Evolutionary conservation across 495 filamentous ascomycete genomes (phyloP).

Genomic region (Trichoderma asperelloides): DNA sequence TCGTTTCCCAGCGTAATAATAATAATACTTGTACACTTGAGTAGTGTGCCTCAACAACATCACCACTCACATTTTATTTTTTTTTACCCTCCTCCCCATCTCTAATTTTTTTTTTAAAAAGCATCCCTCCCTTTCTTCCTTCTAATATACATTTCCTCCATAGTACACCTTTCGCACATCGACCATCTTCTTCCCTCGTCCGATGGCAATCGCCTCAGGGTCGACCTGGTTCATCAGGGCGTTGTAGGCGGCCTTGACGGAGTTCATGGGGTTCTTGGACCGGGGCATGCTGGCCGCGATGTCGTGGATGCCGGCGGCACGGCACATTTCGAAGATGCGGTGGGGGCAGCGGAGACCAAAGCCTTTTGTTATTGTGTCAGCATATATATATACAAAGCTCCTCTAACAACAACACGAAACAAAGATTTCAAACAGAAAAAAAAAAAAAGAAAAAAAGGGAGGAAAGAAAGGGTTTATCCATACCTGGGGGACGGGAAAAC

Average conservation of each 20-base stretch:
- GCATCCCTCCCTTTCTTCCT: background rate
- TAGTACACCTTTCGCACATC: conserved; percentile 98
- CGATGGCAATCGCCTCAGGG: conserved; percentile 81
- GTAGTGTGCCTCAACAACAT: background rate
- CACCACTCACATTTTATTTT: background rate
- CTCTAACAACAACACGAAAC: too few relatives aligned
- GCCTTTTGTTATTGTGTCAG: conserved; percentile 40
- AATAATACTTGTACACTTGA: conserved; percentile 1
- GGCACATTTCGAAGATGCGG: conserved; percentile 86
- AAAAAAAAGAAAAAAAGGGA: background rate
- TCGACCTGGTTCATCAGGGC: conserved; percentile 73
- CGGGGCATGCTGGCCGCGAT: conserved; percentile 70
- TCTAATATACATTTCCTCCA: conserved; percentile 56
- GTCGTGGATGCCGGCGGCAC: conserved; percentile 73
- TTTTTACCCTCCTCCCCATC: background rate
- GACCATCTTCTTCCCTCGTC: conserved; percentile 84
- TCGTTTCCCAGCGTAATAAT: background rate
- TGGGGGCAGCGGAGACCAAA: conserved; percentile 88
- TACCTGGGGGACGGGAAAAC: conserved; percentile 79
- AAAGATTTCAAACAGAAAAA: background rate
- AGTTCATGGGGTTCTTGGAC: conserved; percentile 90
- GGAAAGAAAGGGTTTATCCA: conserved; percentile 18
- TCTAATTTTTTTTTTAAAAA: background rate
- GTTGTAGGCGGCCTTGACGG: conserved; percentile 78
- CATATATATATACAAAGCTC: too few relatives aligned